Conservation (phyloP, 345 rosid species). For the Salix dunnii region DNA sequence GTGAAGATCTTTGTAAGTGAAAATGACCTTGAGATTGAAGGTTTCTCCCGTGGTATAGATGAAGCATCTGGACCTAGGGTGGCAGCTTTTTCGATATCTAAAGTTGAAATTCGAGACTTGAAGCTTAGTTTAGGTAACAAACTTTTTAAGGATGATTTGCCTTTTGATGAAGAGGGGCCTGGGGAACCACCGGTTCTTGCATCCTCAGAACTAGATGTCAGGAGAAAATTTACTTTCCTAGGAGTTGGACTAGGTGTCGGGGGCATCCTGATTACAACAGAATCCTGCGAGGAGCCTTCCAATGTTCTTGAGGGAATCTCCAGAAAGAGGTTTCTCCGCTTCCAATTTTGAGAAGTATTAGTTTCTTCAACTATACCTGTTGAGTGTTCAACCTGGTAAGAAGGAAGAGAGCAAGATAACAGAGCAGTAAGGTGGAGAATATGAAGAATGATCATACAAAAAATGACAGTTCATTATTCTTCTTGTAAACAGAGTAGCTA, state of each 20-base stretch:
- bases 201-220: constrained; percentile 53
- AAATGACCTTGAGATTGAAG: constrained; percentile 67
- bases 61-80: constrained; percentile 36
- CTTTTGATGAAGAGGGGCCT: constrained; percentile 43
- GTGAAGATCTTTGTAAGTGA: constrained; percentile 80
- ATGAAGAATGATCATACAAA: constrained; percentile 14
- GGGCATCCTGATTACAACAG: constrained; percentile 58
- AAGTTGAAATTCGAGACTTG: constrained; percentile 44
- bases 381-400: constrained; percentile 48
- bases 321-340: constrained; percentile 58
- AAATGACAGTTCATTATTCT: background rate
- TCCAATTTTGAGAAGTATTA: constrained; percentile 47
- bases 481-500: background rate
- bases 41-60: constrained; percentile 47
- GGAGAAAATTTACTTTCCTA: constrained; percentile 68
- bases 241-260: constrained; percentile 78
- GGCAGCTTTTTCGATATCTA: constrained; percentile 58
- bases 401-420: background rate
- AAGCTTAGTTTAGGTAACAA: constrained; percentile 57
- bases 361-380: constrained; percentile 47
- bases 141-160: constrained; percentile 63
- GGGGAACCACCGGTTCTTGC: constrained; percentile 43
- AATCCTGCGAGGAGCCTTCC: constrained; percentile 44
- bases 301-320: constrained; percentile 68
- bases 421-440: constrained; percentile 5